Base-by-base conservation (phyloP, 768 basidiomycete genomes). In the Suillus luteus region DNA sequence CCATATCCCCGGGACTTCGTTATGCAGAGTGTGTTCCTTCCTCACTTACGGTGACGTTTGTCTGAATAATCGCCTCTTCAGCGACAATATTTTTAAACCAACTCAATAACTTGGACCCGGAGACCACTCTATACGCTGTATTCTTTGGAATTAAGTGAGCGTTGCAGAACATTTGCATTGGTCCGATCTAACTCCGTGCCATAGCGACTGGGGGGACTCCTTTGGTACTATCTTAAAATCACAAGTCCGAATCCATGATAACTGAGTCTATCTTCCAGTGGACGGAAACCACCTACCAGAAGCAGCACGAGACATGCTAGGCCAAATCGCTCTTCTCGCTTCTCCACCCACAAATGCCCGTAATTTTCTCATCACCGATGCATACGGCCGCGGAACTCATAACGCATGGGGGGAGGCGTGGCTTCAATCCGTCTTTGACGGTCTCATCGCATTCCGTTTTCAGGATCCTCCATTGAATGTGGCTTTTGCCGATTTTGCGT, bases 101-200 rank as follows among this genome's bases (percentile, higher is more conserved):
- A 64, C 71, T 72, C 1, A 73, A 86, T 64, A 59, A 73, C 0
- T 72, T 85, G 7, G 75, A 85, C 65, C 78, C 84, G 0, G 70
- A 73, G 1, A 82, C 81, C 2, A 85, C 85, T 3, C 71, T 86
- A 8, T 86, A 84, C 60, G 77, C 78, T 1, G 68, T 83, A 10
- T 86, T 86, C 69, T 85, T 85, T 64, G 85, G 84, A 11, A 86
- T 85, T 62, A 85, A 84, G 82, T 83, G 61, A 60, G 81, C 66
- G 19, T 15, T 19, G 12, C n/a, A 33, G 51, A 24, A 38, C 5
- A 4, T 37, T 8, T 49, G n/a, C n/a, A 49, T 5, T 10, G 27
- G 27, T 6, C 8, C 35, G 1, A 40, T 61, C 64, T 69, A 44
- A 70, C 57, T 2, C 33, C 11, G 5, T 38, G 33, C 33, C 22